phyloP scores from a whole-genome alignment of 257 asterid species.

The Ballota nigra region DNA sequence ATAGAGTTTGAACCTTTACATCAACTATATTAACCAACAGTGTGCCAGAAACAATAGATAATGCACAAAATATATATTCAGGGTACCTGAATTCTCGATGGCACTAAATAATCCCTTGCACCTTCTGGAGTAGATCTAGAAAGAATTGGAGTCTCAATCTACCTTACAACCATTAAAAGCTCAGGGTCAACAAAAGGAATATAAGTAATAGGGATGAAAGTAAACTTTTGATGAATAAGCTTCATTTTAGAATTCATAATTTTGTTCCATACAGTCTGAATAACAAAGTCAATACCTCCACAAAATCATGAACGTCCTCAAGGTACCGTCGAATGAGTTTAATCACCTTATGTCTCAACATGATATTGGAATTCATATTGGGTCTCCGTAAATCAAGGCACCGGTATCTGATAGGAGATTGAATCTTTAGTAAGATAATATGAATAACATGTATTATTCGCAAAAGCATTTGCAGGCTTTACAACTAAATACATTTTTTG shows the following conservation, averaged over 20 bases:
- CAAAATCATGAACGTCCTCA: slow-evolving; percentile 83
- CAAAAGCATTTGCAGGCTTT: background rate
- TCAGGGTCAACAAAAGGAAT: slow-evolving; percentile 66
- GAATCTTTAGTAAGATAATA: slow-evolving; percentile 19
- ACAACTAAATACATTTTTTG: background rate
- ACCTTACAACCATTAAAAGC: slow-evolving; percentile 75
- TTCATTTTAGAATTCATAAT: background rate
- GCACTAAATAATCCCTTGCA: slow-evolving; percentile 98
- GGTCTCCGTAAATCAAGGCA: slow-evolving; percentile 94
- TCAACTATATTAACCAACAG: slow-evolving; percentile 10
- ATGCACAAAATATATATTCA: background rate
- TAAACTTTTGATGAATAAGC: slow-evolving; percentile 7
- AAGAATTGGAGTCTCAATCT: slow-evolving; percentile 98
- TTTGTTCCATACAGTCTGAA: slow-evolving; percentile 3
- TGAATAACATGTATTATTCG: background rate
- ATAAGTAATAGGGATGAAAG: slow-evolving; percentile 14
- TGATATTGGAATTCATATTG: slow-evolving; percentile 68
- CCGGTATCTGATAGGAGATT: slow-evolving; percentile 59
- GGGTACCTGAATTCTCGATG: slow-evolving; percentile 94
- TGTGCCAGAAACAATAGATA: background rate
- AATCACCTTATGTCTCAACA: slow-evolving; percentile 87
- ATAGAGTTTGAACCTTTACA: background rate
- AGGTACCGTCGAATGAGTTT: slow-evolving; percentile 87
- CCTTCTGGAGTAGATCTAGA: slow-evolving; percentile 99
- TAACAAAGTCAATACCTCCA: slow-evolving; percentile 66